Conservation (phyloP, 1,284 basidiomycete species). For the Heterobasidion parviporum region DNA sequence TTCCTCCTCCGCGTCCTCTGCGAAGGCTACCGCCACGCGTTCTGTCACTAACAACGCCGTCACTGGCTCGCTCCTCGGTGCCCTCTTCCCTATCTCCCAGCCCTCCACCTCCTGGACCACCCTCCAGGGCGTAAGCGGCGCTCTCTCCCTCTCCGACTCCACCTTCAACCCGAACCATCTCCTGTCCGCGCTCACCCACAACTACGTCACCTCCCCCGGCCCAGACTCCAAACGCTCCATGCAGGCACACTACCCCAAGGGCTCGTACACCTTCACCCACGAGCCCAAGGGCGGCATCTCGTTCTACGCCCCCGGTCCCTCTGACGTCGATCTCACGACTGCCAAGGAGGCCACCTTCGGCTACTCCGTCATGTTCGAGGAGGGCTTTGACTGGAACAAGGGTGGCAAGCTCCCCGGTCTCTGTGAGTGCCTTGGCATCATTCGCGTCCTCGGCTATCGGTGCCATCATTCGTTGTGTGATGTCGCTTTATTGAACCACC, state of each 20-base stretch:
- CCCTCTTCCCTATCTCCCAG: conserved; percentile 35
- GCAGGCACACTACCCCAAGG: conserved; percentile 46
- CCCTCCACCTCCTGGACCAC: conserved; percentile 34
- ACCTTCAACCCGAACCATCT: conserved; percentile 35
- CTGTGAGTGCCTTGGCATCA: conserved; percentile 15
- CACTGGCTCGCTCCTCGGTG: conserved; percentile 12
- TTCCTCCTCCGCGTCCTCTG: background rate
- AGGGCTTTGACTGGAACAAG: conserved; percentile 34
- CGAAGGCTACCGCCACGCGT: background rate
- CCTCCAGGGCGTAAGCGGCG: conserved; percentile 18
- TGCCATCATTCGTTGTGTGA: background rate
- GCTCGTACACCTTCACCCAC: conserved; percentile 47
- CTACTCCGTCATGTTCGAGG: conserved; percentile 56
- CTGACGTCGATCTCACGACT: conserved; percentile 34
- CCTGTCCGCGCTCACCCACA: conserved; percentile 28
- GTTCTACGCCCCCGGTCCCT: conserved; percentile 45
- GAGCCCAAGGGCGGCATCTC: conserved; percentile 48
- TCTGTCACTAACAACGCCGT: too few species aligned
- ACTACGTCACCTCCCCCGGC: conserved; percentile 26
- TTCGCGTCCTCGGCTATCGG: background rate
- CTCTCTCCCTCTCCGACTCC: conserved; percentile 32
- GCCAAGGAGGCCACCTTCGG: conserved; percentile 43
- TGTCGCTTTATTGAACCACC: background rate
- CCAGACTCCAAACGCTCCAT: conserved; percentile 42
- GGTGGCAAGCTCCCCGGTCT: conserved; percentile 25